Evolutionary conservation across 306 rosid species (phyloP).

Genomic region (Gastrolobium bilobum): DNA sequence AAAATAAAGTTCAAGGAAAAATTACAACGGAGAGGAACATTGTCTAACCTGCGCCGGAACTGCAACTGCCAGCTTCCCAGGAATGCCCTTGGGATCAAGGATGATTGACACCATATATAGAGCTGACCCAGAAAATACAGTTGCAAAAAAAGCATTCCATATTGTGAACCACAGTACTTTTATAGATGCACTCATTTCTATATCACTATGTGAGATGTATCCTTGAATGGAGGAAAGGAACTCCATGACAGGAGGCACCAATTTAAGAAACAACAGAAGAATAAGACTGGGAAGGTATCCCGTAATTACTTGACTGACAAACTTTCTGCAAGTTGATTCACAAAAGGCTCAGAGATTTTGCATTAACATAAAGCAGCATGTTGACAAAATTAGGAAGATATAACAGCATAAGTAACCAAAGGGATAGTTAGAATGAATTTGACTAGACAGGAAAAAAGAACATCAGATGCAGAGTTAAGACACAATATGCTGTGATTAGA

Average conservation of each 20-base stretch:
- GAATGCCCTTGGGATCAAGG: constrained; percentile 81
- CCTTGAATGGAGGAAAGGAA: constrained; percentile 96
- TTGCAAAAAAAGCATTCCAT: constrained; percentile 94
- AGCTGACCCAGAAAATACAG: constrained; percentile 88
- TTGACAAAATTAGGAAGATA: constrained; percentile 21
- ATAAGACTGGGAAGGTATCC: constrained; percentile 98
- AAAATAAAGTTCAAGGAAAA: constrained; percentile 23
- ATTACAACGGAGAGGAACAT: constrained; percentile 41
- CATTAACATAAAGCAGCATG: constrained; percentile 30
- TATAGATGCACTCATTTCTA: constrained; percentile 83
- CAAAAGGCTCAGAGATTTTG: constrained; percentile 43
- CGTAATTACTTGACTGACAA: constrained; percentile 80
- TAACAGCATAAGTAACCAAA: constrained; percentile 40
- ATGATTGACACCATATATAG: constrained; percentile 60
- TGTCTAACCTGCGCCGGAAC: constrained; percentile 94
- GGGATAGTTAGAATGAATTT: constrained; percentile 14
- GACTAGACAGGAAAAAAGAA: constrained; percentile 3
- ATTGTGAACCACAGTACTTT: constrained; percentile 96
- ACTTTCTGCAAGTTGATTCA: constrained; percentile 66
- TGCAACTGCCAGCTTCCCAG: constrained; percentile 71
- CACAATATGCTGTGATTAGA: constrained; percentile 22
- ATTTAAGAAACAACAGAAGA: constrained; percentile 82
- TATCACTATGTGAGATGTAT: constrained; percentile 74
- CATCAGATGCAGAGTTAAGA: background rate
- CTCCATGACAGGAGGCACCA: constrained; percentile 87